phyloP scores from a whole-genome alignment of 257 asterid genomes.

The Osmanthus fragrans region DNA sequence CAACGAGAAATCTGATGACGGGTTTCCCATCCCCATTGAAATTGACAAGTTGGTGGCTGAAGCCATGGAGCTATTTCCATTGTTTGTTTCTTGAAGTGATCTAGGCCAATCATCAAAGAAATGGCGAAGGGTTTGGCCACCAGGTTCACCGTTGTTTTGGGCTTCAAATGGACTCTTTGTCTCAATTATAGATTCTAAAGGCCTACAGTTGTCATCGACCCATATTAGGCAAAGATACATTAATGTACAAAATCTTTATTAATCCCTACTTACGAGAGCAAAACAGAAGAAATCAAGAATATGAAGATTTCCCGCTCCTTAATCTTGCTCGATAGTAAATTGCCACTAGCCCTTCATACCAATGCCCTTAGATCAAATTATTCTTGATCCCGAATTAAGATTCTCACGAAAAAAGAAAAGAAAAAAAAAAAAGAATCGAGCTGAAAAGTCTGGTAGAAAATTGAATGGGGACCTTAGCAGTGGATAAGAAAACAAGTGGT shows the following conservation, averaged over 20 bases:
- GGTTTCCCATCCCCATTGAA: slow-evolving; percentile 48
- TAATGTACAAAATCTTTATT: not conserved
- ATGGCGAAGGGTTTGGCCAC: slow-evolving; percentile 53
- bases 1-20: slow-evolving; percentile 64
- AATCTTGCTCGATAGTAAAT: too few species aligned
- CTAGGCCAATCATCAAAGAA: slow-evolving; percentile 89
- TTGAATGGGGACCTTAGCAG: not conserved
- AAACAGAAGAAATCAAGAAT: not conserved
- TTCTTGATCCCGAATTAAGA: not conserved
- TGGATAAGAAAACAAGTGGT: slow-evolving; percentile 33
- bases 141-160: slow-evolving; percentile 34
- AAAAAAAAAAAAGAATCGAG: too few species aligned
- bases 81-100: slow-evolving; percentile 43
- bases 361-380: too few species aligned
- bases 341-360: too few species aligned
- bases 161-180: slow-evolving; percentile 34
- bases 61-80: slow-evolving; percentile 23
- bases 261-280: not conserved
- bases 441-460: not conserved
- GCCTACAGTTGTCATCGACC: slow-evolving; percentile 36
- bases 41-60: slow-evolving; percentile 62
- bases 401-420: not conserved
- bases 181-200: slow-evolving; percentile 38
- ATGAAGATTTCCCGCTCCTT: too few species aligned
- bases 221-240: slow-evolving; percentile 5